These are phyloP conservation scores for Fusarium nisikadoi DNA, from an alignment of 2,329 filamentous ascomycete species.

Conservation along the genomic window DNA sequence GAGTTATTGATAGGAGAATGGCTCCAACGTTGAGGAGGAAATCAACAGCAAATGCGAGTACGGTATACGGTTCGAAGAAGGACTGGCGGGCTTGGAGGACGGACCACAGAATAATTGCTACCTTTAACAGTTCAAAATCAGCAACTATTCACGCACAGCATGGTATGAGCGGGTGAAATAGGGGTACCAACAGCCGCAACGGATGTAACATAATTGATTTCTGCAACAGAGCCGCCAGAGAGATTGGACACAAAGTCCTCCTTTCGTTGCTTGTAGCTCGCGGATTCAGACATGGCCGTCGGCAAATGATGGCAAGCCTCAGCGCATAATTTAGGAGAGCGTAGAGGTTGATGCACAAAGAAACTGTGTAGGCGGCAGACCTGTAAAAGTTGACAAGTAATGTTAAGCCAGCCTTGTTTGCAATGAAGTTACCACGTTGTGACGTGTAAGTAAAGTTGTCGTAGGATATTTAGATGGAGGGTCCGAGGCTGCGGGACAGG, in stretches of 20 bases:
- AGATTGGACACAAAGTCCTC: conserved; percentile 96
- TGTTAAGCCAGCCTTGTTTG: conserved; percentile 40
- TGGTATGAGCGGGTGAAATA: neutral
- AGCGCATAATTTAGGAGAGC: conserved; percentile 23
- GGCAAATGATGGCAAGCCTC: conserved; percentile 5
- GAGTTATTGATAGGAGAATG: conserved; percentile 84
- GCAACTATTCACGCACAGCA: conserved; percentile 2
- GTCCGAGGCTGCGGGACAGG: neutral
- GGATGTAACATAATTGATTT: conserved; percentile 88
- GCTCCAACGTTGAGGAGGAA: conserved; percentile 87
- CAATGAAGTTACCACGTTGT: conserved; percentile 21
- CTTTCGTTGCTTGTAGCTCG: conserved; percentile 88
- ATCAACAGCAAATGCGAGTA: conserved; percentile 77
- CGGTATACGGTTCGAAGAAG: conserved; percentile 82
- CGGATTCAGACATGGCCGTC: conserved; percentile 51
- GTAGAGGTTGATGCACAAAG: conserved; percentile 1
- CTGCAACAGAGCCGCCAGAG: conserved; percentile 81
- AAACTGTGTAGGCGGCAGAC: conserved; percentile 29
- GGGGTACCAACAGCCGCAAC: conserved; percentile 77
- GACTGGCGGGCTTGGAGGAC: conserved; percentile 83
- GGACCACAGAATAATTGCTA: conserved; percentile 87
- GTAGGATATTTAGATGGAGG: conserved; percentile 12
- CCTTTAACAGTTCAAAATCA: conserved; percentile 59
- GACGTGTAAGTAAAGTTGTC: neutral
- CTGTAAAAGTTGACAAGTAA: conserved; percentile 33